Evolutionary conservation across 192 early-diverging fungal genomes (phyloP), one percentile per base, ranked within the genome.

Genomic region (Umbelopsis vinacea): DNA sequence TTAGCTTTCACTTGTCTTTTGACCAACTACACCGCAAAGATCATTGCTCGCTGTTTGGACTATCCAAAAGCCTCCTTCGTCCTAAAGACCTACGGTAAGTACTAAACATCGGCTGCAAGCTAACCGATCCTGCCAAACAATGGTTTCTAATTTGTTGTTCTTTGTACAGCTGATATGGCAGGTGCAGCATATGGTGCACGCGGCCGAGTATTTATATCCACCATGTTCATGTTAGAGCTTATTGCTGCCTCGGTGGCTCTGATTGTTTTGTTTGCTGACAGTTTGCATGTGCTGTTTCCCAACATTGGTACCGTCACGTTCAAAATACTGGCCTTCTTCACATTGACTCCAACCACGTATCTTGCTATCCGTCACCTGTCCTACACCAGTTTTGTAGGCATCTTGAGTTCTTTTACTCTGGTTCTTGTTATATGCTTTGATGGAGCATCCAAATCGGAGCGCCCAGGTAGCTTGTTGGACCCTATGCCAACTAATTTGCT

Each of bases 391-490:
- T 35, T 91, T 22, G 52, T 92, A 9, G 91, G 91, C 1, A 79
- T 92, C 35, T 60, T 90, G 10, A 79, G 84, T 14, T 74, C 89
- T 10, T 24, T 79, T 11, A 76, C 78, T 63, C 74, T 92, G 57
- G 76, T 89, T 10, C 29, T 55, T 12, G 85, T 92, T 40, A 68
- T 92, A 12, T 29, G 89, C 21, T 83, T 74, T 48, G 84, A 92
- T 71, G 91, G 91, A 33, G 46, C 88, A 2, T 67, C 74, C 9
- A 90, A 79, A 40, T 21, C 23, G 12, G 54, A 46, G 9, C 57
- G 71, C 7, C 91, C 91, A 21, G 91, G 91, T 38, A 88, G 85
- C 37, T 54, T 92, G 17, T 71, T 71, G 68, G 77, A 86, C 33
- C 85, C 84, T 7, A 83, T 85, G 52, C 37, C 67, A 23, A 90